These are phyloP conservation scores for Syzygium syzygioides DNA, from an alignment of 441 rosid genomes.

Conservation along the genomic window DNA sequence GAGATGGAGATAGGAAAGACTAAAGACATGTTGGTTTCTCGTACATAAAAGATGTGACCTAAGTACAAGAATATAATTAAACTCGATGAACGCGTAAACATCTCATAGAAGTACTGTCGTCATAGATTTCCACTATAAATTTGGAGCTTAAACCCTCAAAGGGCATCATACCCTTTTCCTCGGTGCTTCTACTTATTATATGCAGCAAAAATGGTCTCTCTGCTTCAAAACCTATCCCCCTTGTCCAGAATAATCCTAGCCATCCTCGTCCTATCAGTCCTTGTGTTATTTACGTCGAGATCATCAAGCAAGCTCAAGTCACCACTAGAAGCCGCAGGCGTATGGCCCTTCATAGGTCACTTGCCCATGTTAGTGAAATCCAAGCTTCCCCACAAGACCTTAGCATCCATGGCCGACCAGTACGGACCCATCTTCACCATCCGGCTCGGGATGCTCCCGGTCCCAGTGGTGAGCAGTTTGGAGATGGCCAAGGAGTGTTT, in stretches of 20 bases:
- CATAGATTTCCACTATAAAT: background rate
- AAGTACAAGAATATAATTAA: too few relatives aligned
- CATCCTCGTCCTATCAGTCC: background rate
- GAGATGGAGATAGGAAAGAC: too few relatives aligned
- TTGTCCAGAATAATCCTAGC: background rate
- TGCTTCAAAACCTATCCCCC: background rate
- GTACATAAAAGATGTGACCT: too few relatives aligned
- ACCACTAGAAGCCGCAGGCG: background rate
- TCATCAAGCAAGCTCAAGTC: background rate
- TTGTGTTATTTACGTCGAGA: background rate
- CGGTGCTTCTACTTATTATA: background rate
- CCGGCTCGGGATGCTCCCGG: background rate
- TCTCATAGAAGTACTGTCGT: too few relatives aligned
- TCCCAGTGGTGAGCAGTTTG: background rate
- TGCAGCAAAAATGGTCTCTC: background rate
- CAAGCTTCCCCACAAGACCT: background rate
- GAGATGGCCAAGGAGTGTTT: background rate
- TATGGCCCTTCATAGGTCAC: background rate
- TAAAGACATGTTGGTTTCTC: too few relatives aligned
- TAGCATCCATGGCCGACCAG: background rate
- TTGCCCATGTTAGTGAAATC: background rate
- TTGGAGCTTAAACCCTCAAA: background rate
- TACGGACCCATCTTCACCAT: background rate
- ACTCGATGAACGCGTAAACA: too few relatives aligned
- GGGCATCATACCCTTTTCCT: background rate